Percentiles rank a stretch among this genome's conserved stretches.
Conservation (phyloP, 116 monocot genomes). For the Zostera marina region DNA sequence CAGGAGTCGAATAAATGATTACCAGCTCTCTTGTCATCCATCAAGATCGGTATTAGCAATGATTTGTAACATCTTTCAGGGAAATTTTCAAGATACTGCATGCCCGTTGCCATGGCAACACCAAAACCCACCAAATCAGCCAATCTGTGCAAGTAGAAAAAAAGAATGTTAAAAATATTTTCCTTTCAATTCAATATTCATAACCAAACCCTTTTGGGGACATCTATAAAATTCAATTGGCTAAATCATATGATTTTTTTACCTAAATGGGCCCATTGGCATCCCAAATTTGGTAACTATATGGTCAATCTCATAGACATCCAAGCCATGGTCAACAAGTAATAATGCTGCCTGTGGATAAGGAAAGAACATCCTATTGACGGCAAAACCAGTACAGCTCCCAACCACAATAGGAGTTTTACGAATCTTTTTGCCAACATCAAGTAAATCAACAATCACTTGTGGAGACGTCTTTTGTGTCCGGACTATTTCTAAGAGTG, state of each 20-base stretch:
- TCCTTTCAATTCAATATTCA: not conserved
- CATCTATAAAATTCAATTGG: not conserved
- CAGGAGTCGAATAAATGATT: not conserved
- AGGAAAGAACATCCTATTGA: constrained; percentile 95
- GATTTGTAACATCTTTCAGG: constrained; percentile 80
- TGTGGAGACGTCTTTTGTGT: constrained; percentile 73
- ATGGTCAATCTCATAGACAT: constrained; percentile 66
- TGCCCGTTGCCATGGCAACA: constrained; percentile 61
- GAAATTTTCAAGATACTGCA: constrained; percentile 68
- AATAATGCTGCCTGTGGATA: constrained; percentile 74
- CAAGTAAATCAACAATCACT: constrained; percentile 70
- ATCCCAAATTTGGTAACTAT: constrained; percentile 84
- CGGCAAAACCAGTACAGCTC: constrained; percentile 93
- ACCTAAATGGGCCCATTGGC: constrained; percentile 99
- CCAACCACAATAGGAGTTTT: constrained; percentile 90
- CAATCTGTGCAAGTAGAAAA: constrained; percentile 22
- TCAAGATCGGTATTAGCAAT: constrained; percentile 51
- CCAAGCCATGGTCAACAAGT: constrained; percentile 68
- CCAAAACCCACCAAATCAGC: constrained; percentile 94
- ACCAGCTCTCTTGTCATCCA: constrained; percentile 86
- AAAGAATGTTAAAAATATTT: not conserved
- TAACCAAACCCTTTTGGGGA: not conserved
- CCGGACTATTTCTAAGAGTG: constrained; percentile 87
- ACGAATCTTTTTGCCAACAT: constrained; percentile 72
- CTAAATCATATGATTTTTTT: constrained; percentile 5